A percentile compares a stretch with the other conserved stretches of the same genome.
phyloP scores from a whole-genome alignment of 495 filamentous ascomycete species.

The Baudoinia panamericana region DNA sequence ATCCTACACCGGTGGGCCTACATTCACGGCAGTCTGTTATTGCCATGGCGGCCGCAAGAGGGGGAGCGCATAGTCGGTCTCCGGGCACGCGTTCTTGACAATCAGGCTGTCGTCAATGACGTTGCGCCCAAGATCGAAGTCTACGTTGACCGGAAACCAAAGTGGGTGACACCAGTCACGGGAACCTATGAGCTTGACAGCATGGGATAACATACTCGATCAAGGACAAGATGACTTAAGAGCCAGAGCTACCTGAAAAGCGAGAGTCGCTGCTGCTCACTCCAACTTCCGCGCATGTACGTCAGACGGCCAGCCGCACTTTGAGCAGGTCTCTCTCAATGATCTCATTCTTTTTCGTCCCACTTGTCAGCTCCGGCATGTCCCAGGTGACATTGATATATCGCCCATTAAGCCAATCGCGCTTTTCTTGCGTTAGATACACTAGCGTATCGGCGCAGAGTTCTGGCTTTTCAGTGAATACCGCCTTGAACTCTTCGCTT shows the following conservation, averaged over 20 bases:
- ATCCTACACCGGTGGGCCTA: no score
- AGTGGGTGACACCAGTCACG: not conserved
- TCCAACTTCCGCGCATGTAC: no score
- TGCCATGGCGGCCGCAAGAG: no score
- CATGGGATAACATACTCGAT: no score
- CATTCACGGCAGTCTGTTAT: no score
- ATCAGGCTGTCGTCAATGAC: slow-evolving; percentile 1
- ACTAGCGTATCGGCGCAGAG: slow-evolving; percentile 29
- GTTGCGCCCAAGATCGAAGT: not conserved
- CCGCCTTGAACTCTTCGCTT: slow-evolving; percentile 1
- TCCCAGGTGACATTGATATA: slow-evolving; percentile 17
- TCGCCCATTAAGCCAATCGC: slow-evolving; percentile 18
- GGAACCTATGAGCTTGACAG: not conserved
- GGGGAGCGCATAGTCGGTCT: slow-evolving; percentile 4
- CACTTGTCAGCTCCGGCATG: slow-evolving; percentile 12
- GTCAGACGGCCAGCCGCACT: slow-evolving; percentile 6
- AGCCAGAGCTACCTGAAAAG: no score
- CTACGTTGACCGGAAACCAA: not conserved
- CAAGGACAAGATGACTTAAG: no score
- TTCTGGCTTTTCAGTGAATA: slow-evolving; percentile 26
- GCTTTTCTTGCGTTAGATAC: slow-evolving; percentile 13
- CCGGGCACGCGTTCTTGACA: not conserved
- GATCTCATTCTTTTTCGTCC: slow-evolving; percentile 12
- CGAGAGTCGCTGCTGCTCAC: no score
- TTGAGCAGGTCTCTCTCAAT: slow-evolving; percentile 14